Base-by-base conservation (phyloP, 495 filamentous ascomycete species). In the Sordaria brevicollis region DNA sequence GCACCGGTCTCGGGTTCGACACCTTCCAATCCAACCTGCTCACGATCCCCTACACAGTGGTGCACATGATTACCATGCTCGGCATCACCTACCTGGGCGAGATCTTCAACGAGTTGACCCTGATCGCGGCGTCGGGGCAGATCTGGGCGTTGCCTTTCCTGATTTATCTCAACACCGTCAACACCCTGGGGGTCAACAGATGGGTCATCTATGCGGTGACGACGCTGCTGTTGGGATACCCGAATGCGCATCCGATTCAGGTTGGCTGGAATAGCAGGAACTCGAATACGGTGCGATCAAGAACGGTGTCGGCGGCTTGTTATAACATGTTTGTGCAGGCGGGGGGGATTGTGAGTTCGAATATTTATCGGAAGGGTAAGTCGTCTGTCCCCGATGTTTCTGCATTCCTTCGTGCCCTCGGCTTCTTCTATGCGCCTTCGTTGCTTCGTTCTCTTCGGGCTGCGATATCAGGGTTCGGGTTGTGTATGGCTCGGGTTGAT, bases 301-400 rank as follows among this genome's bases (percentile, higher is more conserved):
- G 87, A 1, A 86, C 88, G 0, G 83, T 89, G 9, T 86, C 85
- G 0, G 85, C 84, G 0, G 86, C 87, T 5, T 76, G 85, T 66
- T 89, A 88, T 75, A 87, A 87, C 76, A 92, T 93, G 89, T 84
- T 83, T 68, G 86, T 89, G 1, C 90, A 93, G 74, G 81, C 84
- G 0, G 84, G 84, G 35, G 89, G 81, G 29, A 88, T 92, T 66
- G 85, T 91, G 68, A 76, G 81, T 2, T 86, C 85, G 41, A 91
- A 92, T 74, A 88, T 91, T 43, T 91, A 91, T 72, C 87, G 88
- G 2, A 77, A 81, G 29, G 75, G 74, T 74, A 65, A 29, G 70
- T 72, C 15, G 31, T 35, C 10, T 21, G 11, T 75, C 73, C 25
- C 79, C 78, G 67, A 84, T 86, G 0, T 85, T 88, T 29, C 74